A percentile compares a stretch with the other conserved stretches of the same genome.
These are phyloP conservation scores for Fagopyrum tataricum DNA, from an alignment of 148 eudicot species.

Conservation along the genomic window DNA sequence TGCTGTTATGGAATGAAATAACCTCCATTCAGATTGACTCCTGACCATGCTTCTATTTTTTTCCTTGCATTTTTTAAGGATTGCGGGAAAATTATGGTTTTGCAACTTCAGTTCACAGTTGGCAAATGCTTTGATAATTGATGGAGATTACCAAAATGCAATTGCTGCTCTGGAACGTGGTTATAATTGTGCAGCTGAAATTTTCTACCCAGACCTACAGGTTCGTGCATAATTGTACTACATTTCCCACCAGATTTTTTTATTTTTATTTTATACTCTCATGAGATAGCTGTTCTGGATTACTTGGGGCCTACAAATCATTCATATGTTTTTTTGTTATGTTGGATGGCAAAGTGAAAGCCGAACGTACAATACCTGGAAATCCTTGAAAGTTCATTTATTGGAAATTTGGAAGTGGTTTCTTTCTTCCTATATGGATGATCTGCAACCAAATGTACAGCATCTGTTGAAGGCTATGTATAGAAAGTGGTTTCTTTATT, in stretches of 20 bases:
- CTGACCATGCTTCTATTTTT: background rate
- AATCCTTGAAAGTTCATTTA: background rate
- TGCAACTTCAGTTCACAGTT: slow-evolving; percentile 97
- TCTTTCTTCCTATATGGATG: no score
- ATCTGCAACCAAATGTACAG: no score
- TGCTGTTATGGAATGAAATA: background rate
- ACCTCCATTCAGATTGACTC: background rate
- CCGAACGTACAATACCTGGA: background rate
- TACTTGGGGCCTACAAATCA: background rate
- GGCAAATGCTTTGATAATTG: slow-evolving; percentile 81
- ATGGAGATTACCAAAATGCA: slow-evolving; percentile 84
- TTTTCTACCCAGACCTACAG: slow-evolving; percentile 91
- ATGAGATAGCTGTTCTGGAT: background rate
- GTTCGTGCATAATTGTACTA: slow-evolving; percentile 31
- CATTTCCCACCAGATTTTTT: slow-evolving; percentile 1
- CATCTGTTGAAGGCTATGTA: background rate
- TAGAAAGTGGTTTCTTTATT: background rate
- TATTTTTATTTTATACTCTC: background rate
- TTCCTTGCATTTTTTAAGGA: slow-evolving; percentile 34
- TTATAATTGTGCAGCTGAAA: slow-evolving; percentile 50
- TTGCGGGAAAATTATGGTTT: slow-evolving; percentile 74
- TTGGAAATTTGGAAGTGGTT: no score
- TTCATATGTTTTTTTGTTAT: background rate
- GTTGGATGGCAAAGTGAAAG: background rate
- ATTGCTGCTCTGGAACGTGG: slow-evolving; percentile 62